Evolutionary conservation across 352 stramenopile genomes (phyloP), one percentile per base, ranked within the genome.

Genomic region (Globisporangium ultimum): DNA sequence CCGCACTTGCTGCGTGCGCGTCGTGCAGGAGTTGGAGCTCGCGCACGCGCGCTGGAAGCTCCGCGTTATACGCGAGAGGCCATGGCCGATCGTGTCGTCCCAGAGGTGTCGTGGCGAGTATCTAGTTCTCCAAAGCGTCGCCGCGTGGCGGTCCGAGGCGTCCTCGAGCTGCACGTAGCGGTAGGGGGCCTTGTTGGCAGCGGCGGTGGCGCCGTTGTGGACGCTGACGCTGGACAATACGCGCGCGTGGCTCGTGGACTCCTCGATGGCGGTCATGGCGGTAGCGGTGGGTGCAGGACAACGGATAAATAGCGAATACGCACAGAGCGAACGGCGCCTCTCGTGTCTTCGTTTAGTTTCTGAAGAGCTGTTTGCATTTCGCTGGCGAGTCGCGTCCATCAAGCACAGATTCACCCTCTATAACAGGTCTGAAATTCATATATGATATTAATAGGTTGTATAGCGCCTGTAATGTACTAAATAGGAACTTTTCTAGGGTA

Each of bases 11-110:
- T 42, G 55, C 46, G 55, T 49, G 15, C 45, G 55, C 2, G 55
- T 54, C 9, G 21, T 17, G 48, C 53, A 45, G 21, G 55, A 51
- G 12, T 21, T 46, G 0, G 43, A n/a, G 21, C 36, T 58, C 17
- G 21, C 51, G 2, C n/a, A 0, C 28, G 20, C 47, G 32, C 34
- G 51, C 51, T 54, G 42, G 47, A 54, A 28, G 4, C 43, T 38
- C 1, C 34, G 43, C 9, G 15, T 15, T 0, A 43, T 51, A 10
- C 58, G 58, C 3, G 43, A 20, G 50, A 64, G 12, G 0, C 58
- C 58, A 53, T 64, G 58, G 36, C 58, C 58, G 51, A 64, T 32
- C 34, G 58, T 51, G 7, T 64, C 58, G 45, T 43, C 8, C 50
- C 51, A 64, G 15, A 64, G 17, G 1, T 47, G 58, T 32, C 2